Conservation (phyloP, 2,329 filamentous ascomycete genomes). For the Spiromastix sp. region DNA sequence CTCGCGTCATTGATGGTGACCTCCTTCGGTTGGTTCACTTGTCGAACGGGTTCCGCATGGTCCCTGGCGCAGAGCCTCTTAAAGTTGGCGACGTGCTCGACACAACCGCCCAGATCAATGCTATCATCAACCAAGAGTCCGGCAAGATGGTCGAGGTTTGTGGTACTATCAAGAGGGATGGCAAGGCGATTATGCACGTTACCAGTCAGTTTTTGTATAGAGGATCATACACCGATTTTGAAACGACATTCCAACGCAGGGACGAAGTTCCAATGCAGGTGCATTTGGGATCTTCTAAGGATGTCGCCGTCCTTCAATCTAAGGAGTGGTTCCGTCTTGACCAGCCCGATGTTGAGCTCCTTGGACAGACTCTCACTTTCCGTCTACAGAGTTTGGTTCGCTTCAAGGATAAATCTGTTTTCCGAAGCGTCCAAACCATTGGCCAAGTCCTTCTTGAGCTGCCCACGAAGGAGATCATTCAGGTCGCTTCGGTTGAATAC, state of each 20-base stretch:
- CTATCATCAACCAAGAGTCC: constrained; percentile 94
- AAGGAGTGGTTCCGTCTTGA: constrained; percentile 96
- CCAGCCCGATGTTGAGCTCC: constrained; percentile 74
- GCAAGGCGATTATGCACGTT: constrained; percentile 88
- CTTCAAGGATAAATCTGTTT: constrained; percentile 91
- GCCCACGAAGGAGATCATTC: constrained; percentile 92
- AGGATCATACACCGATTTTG: constrained; percentile 80
- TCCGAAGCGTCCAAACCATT: constrained; percentile 81
- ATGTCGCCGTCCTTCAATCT: constrained; percentile 84
- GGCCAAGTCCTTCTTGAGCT: constrained; percentile 90
- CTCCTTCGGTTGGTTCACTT: constrained; percentile 91
- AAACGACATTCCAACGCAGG: constrained; percentile 99
- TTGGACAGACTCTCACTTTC: constrained; percentile 92
- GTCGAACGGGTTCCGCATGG: constrained; percentile 97
- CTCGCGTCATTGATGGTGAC: constrained; percentile 89
- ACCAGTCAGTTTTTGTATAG: constrained; percentile 98
- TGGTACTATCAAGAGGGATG: constrained; percentile 80
- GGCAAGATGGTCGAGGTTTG: constrained; percentile 99
- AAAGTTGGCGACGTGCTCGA: constrained; percentile 91
- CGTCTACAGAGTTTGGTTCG: constrained; percentile 82
- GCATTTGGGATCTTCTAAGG: constrained; percentile 75
- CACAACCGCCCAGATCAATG: constrained; percentile 92
- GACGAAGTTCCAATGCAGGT: constrained; percentile 90
- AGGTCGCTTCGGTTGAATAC: constrained; percentile 95
- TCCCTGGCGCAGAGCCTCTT: constrained; percentile 84